Evolutionary conservation across 257 asterid species (phyloP), one percentile per base, ranked within the genome.

Genomic region (Fraxinus quadrangulata): DNA sequence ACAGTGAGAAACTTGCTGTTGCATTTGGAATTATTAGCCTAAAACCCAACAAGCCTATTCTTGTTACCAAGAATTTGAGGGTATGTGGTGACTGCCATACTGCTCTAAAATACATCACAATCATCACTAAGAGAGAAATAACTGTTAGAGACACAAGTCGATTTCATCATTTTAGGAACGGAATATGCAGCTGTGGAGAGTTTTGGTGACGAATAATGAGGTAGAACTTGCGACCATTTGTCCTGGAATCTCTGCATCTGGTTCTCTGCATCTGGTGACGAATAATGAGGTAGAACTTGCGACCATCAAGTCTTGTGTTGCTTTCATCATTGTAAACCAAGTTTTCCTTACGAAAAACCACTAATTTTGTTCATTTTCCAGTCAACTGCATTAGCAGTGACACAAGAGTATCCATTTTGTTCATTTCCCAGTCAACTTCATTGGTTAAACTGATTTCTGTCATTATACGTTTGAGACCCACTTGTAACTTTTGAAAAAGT

Each of bases 1-100:
- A 93, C 73, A 92, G 98, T 21, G 98, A 93, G 87, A 93, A 93
- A 84, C 89, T 92, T 69, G 97, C 97, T 24, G 97, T 92, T 81
- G 94, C 91, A 16, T 89, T 83, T 80, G 96, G 90, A 33, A 81
- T 92, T 75, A 83, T 92, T 70, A 88, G 84, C 81, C 79, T 86
- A 70, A 77, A 76, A 65, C 82, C 82, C 16, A n/a, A 74, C 19
- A 84, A 81, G 68, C 82, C 90, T 21, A 87, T 93, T 74, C 72
- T 90, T 34, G 86, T 93, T 67, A 89, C 94, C 8, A 93, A 93
- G 90, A 93, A 93, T 83, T 80, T 93, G 86, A 79, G 97, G 87
- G 91, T 91, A 1, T 92, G 97, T 77, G 96, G 93, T 3, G 98
- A 91, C 74, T 93, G 97, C 81, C 98, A 93, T 70, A 78, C 77